Evolutionary conservation across 108 stramenopile genomes (phyloP), one percentile per base, ranked within the genome.

Genomic region (Nitzschia putrida): DNA sequence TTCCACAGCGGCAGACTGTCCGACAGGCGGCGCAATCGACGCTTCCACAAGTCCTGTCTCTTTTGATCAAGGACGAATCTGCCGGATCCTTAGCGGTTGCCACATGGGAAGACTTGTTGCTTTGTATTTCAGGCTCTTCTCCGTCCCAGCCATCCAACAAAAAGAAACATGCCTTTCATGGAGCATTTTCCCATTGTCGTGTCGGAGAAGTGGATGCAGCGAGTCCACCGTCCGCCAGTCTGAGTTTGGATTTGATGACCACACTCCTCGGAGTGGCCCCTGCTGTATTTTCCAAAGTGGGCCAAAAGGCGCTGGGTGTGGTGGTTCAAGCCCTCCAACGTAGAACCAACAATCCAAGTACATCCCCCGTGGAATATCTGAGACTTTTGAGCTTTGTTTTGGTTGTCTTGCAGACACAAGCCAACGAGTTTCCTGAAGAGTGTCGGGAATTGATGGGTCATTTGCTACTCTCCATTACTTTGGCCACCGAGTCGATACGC

Each of bases 401-500:
- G 52, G 61, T 76, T 8, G 64, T 83, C 12, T 40, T 83, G 43
- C 73, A 72, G 56, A 75, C 77, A 11, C 71, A 78, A 47, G 52
- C 64, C 18, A 41, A 54, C 7, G 57, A 64, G 9, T 82, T 68
- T 61, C 66, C 81, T 10, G 54, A 16, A 3, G 73, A 83, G 57
- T 83, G 81, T 60, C 54, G 69, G 54, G 79, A 83, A 55, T 64
- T 83, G 42, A 26, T 86, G 14, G 45, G 44, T 21, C 40, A 29
- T 16, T 16, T 84, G 16, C 20, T 80, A 11, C 55, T 80, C 23
- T 79, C 82, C 24, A 85, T 91, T 29, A 45, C 74, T 6, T 58
- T 45, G 6, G 88, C 90, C 26, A 91, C 85, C n/a, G 88, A 91
- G 20, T 77, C 83, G n/a, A 83, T 84, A 47, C 87, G 90, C 25